Evolutionary conservation across 1,139 yeast genomes (phyloP).

Genomic region (Zygotorulaspora mrakii): DNA sequence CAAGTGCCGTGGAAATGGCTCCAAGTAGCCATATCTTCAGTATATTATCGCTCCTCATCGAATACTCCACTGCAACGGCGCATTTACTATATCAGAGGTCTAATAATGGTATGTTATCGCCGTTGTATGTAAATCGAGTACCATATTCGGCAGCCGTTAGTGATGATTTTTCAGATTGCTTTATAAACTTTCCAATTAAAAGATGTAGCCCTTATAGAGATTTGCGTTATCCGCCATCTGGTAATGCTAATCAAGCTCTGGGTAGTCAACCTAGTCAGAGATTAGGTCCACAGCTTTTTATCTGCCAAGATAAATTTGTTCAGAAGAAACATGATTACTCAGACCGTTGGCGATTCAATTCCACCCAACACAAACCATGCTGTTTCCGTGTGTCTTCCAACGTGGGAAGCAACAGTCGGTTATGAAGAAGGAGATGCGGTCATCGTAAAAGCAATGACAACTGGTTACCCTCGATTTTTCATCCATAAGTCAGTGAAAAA

Average conservation of each 20-base stretch:
- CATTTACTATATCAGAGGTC: too few species aligned
- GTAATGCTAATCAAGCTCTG: too few species aligned
- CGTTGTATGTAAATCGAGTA: too few species aligned
- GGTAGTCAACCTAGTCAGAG: too few species aligned
- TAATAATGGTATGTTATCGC: neutral
- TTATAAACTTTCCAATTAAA: too few species aligned
- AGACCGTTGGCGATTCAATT: slow-evolving; percentile 67
- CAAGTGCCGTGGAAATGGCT: slow-evolving; percentile 6
- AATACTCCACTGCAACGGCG: too few species aligned
- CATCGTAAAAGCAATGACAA: slow-evolving; percentile 74
- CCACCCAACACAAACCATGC: slow-evolving; percentile 90
- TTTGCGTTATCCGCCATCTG: too few species aligned
- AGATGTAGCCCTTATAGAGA: too few species aligned
- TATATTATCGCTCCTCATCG: slow-evolving; percentile 5
- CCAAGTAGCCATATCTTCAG: slow-evolving; percentile 8
- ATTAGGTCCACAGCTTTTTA: too few species aligned
- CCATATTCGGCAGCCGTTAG: slow-evolving; percentile 4
- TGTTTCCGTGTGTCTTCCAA: slow-evolving; percentile 87
- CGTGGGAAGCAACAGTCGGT: slow-evolving; percentile 85
- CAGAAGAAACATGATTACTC: slow-evolving; percentile 6
- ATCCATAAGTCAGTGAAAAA: slow-evolving; percentile 70
- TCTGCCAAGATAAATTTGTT: too few species aligned
- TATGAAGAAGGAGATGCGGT: slow-evolving; percentile 87
- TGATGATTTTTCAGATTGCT: slow-evolving; percentile 8
- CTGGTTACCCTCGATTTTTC: slow-evolving; percentile 89